A percentile compares a stretch with the other conserved stretches of the same genome.
Evolutionary conservation across 805 yeast species (phyloP).

Genomic region (Tetrapisispora fleetii): DNA sequence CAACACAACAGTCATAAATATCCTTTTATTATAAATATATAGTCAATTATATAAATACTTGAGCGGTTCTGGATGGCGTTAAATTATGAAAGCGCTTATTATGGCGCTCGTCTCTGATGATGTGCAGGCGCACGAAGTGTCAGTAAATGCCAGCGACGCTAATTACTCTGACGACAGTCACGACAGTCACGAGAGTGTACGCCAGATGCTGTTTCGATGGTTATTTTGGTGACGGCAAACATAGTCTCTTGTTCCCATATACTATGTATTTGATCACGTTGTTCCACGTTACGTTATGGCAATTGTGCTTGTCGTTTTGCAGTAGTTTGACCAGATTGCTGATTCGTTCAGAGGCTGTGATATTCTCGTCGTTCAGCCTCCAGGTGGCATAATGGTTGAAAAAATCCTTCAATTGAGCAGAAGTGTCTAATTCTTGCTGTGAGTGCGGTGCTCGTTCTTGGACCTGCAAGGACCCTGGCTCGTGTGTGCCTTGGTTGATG

Average conservation of each 20-base stretch:
- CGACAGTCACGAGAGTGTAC: too few species aligned
- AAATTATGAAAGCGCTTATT: too few species aligned
- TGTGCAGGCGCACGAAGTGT: too few species aligned
- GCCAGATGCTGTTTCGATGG: too few species aligned
- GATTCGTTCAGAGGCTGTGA: background rate
- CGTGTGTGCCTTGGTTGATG: background rate
- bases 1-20: too few species aligned
- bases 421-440: background rate
- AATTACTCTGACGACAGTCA: too few species aligned
- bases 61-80: too few species aligned
- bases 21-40: too few species aligned
- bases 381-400: background rate
- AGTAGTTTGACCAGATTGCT: background rate
- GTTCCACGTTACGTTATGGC: constrained; percentile 1
- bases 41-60: too few species aligned
- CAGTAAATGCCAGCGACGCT: too few species aligned
- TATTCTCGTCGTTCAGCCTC: background rate
- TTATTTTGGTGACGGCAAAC: background rate
- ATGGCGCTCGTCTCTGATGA: too few species aligned
- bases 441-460: background rate
- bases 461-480: background rate
- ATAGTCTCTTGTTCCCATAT: background rate
- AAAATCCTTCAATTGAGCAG: background rate
- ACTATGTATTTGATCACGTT: background rate
- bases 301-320: background rate